Evolutionary conservation across 2,329 filamentous ascomycete species (phyloP).

Genomic region (Neofusicoccum sp.): DNA sequence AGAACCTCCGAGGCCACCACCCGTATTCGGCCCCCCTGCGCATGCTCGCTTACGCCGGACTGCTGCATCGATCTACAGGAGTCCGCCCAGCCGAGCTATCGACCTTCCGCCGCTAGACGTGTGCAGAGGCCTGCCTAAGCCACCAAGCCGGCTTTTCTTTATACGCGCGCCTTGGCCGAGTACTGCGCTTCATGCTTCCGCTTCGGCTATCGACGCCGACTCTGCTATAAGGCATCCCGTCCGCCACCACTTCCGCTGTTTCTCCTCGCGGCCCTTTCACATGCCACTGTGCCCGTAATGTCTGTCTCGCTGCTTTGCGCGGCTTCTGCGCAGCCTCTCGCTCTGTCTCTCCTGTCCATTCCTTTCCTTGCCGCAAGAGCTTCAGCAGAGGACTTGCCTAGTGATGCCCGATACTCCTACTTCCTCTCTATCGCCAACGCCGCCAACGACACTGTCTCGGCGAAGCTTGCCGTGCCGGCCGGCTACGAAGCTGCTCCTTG

Average conservation of each 20-base stretch:
- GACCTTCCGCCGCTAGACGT: neutral
- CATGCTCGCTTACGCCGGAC: neutral
- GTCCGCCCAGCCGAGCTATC: neutral
- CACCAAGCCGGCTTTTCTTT: conserved; percentile 5
- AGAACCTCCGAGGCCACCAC: neutral
- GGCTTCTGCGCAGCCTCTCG: conserved; percentile 13
- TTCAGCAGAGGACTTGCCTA: neutral
- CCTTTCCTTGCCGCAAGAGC: neutral
- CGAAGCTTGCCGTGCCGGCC: conserved; percentile 30
- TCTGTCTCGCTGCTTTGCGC: conserved; percentile 11
- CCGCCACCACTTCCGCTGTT: neutral
- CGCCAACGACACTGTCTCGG: neutral
- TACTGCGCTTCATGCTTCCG: neutral
- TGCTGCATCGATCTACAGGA: conserved; percentile 13
- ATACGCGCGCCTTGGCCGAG: conserved; percentile 7
- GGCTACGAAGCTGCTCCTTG: conserved; percentile 57
- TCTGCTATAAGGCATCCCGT: conserved; percentile 5
- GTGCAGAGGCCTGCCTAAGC: neutral
- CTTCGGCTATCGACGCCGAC: neutral
- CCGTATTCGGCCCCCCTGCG: neutral
- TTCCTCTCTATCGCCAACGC: neutral
- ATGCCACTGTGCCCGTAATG: conserved; percentile 2
- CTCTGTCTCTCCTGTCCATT: conserved; percentile 6
- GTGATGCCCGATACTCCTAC: neutral
- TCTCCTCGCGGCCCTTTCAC: neutral